Percentiles rank a stretch among this genome's conserved stretches.
Conservation (phyloP, 352 stramenopile genomes). For the Peronosclerospora sorghi region DNA sequence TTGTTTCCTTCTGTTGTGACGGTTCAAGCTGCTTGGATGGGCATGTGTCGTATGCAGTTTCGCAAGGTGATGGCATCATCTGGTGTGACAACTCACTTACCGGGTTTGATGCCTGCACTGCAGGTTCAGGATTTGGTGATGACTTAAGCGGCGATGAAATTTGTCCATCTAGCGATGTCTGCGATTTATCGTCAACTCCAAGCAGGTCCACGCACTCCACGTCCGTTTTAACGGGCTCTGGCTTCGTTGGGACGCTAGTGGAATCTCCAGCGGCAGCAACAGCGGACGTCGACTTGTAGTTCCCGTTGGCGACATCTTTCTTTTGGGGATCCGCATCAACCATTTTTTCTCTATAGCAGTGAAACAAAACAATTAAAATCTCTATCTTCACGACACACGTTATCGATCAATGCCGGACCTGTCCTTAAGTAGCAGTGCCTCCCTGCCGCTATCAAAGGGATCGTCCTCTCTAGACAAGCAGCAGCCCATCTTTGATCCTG, state of each 20-base stretch:
- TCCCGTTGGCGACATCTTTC: constrained; percentile 21
- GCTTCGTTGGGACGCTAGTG: constrained; percentile 22
- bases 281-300: constrained; percentile 23
- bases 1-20: constrained; percentile 4
- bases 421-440: constrained; percentile 51
- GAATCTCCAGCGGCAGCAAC: constrained; percentile 15
- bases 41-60: constrained; percentile 2
- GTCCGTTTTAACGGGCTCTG: constrained; percentile 12
- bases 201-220: constrained; percentile 38
- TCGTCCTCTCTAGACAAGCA: constrained; percentile 61
- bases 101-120: constrained; percentile 2
- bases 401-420: constrained; percentile 19
- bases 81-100: constrained; percentile 7
- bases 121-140: not conserved
- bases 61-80: not conserved
- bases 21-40: constrained; percentile 6
- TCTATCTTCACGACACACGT: too few relatives aligned
- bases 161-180: constrained; percentile 4
- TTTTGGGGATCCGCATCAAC: constrained; percentile 22
- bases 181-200: constrained; percentile 25
- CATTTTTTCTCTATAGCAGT: constrained; percentile 19
- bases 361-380: not conserved
- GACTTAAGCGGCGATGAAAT: constrained; percentile 10
- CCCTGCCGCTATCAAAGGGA: constrained; percentile 34
- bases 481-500: constrained; percentile 39